These are phyloP conservation scores for Curvularia verruculosa DNA, from an alignment of 2,329 filamentous ascomycete species.

Conservation along the genomic window DNA sequence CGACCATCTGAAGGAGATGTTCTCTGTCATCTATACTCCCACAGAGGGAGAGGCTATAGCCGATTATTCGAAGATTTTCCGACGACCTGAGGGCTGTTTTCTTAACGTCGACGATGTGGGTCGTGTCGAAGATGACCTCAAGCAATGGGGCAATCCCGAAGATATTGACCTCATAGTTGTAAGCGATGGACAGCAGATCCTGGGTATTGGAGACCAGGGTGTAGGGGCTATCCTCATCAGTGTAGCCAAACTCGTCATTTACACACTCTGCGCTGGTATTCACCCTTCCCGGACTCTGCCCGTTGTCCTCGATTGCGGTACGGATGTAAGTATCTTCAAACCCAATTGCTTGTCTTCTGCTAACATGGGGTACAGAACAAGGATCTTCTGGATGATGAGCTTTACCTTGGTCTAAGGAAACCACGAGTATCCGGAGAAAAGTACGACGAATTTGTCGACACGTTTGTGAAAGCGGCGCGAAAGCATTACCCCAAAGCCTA, in stretches of 20 bases:
- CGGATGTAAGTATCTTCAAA: conserved; percentile 58
- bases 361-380: conserved; percentile 61
- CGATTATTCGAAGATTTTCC: conserved; percentile 79
- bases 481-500: conserved; percentile 79
- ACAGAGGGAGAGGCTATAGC: conserved; percentile 89
- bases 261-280: conserved; percentile 85
- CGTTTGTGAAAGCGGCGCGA: conserved; percentile 71
- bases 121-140: conserved; percentile 68
- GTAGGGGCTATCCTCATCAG: conserved; percentile 85
- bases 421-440: conserved; percentile 70
- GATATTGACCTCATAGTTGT: conserved; percentile 91
- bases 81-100: conserved; percentile 80
- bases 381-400: conserved; percentile 71
- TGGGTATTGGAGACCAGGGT: conserved; percentile 89
- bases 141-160: conserved; percentile 70
- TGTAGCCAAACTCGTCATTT: conserved; percentile 80
- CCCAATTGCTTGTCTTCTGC: neutral
- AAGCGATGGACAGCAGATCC: conserved; percentile 74
- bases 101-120: conserved; percentile 74
- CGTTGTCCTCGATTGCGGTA: conserved; percentile 85
- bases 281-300: conserved; percentile 79
- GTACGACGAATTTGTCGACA: conserved; percentile 79
- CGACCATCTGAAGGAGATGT: conserved; percentile 84
- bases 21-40: conserved; percentile 87
- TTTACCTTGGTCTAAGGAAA: conserved; percentile 78